A percentile compares a stretch with the other conserved stretches of the same genome.
phyloP scores from a whole-genome alignment of 1,139 yeast genomes.

The Candida tunisiensis region DNA sequence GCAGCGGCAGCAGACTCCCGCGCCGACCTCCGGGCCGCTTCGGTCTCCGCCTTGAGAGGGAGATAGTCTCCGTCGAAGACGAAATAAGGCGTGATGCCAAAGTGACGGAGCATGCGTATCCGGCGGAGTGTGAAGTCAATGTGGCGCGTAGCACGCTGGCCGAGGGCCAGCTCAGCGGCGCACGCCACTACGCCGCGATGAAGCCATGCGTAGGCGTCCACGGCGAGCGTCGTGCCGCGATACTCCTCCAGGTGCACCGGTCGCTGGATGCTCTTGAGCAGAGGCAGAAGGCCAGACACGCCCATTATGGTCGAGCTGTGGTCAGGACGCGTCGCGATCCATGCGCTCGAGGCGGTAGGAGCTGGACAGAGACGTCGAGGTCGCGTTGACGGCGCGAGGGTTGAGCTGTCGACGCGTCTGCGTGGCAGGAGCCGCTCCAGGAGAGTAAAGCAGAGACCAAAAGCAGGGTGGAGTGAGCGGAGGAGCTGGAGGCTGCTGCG shows the following conservation, averaged over 20 bases:
- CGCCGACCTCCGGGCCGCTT: conserved; percentile 36
- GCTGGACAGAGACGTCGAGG: too few relatives aligned
- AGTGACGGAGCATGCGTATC: conserved; percentile 43
- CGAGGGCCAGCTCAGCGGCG: conserved; percentile 66
- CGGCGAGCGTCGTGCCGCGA: conserved; percentile 66
- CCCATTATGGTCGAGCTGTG: too few relatives aligned
- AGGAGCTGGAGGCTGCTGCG: too few relatives aligned
- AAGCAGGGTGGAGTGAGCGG: too few relatives aligned
- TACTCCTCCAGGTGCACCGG: conserved; percentile 40
- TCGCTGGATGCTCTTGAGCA: conserved; percentile 55
- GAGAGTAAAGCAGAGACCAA: too few relatives aligned
- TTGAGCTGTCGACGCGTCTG: too few relatives aligned
- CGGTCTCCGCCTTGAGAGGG: conserved; percentile 68
- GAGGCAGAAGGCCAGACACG: conserved; percentile 64
- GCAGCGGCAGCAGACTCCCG: conserved; percentile 43
- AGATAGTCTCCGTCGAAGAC: conserved; percentile 90
- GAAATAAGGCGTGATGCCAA: conserved; percentile 66
- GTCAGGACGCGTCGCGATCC: too few relatives aligned
- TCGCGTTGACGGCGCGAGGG: too few relatives aligned
- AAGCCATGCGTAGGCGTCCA: conserved; percentile 95
- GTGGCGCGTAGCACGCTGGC: conserved; percentile 51
- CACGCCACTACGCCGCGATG: conserved; percentile 77
- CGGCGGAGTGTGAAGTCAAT: conserved; percentile 35
- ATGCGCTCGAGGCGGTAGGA: too few relatives aligned
- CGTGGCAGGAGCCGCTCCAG: too few relatives aligned